Conservation (phyloP, 2,329 filamentous ascomycete genomes). For the Rasamsonia emersonii region DNA sequence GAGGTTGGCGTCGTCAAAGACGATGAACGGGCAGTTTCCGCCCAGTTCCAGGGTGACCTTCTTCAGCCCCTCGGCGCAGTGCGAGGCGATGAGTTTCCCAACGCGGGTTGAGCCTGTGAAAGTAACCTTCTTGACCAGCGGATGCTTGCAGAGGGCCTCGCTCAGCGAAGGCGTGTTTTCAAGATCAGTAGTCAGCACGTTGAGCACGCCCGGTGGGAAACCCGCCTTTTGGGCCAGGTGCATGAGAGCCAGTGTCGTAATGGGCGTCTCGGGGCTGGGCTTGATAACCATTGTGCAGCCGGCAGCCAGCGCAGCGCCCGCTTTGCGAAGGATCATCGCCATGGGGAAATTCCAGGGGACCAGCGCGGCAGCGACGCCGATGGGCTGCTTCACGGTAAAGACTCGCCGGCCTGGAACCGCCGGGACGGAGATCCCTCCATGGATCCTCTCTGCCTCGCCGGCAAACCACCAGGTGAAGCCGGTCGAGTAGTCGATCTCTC, state of each 20-base stretch:
- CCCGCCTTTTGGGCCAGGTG: slow-evolving; percentile 27
- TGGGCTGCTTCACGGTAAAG: slow-evolving; percentile 70
- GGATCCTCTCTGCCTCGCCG: slow-evolving; percentile 65
- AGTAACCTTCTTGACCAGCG: slow-evolving; percentile 24
- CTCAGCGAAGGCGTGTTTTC: slow-evolving; percentile 22
- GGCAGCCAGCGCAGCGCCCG: slow-evolving; percentile 28
- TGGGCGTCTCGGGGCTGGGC: slow-evolving; percentile 27
- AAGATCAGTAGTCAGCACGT: slow-evolving; percentile 24
- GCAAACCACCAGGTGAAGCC: slow-evolving; percentile 75
- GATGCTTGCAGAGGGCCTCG: slow-evolving; percentile 23
- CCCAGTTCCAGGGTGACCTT: slow-evolving; percentile 38
- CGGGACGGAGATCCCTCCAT: slow-evolving; percentile 67
- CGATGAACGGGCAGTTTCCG: slow-evolving; percentile 34
- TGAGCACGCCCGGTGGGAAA: slow-evolving; percentile 25
- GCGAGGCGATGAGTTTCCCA: slow-evolving; percentile 24
- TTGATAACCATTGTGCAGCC: slow-evolving; percentile 33
- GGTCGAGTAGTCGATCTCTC: slow-evolving; percentile 64
- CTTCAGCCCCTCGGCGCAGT: slow-evolving; percentile 30
- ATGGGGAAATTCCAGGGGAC: slow-evolving; percentile 87
- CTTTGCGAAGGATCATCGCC: slow-evolving; percentile 53
- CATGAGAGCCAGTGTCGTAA: slow-evolving; percentile 23
- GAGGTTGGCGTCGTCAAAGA: slow-evolving; percentile 35
- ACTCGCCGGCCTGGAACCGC: slow-evolving; percentile 64
- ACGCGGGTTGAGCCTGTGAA: slow-evolving; percentile 28
- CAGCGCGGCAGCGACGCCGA: slow-evolving; percentile 75